Base-by-base conservation (phyloP, 1,139 yeast species). In the Yamadazyma pseudoaaseri region DNA sequence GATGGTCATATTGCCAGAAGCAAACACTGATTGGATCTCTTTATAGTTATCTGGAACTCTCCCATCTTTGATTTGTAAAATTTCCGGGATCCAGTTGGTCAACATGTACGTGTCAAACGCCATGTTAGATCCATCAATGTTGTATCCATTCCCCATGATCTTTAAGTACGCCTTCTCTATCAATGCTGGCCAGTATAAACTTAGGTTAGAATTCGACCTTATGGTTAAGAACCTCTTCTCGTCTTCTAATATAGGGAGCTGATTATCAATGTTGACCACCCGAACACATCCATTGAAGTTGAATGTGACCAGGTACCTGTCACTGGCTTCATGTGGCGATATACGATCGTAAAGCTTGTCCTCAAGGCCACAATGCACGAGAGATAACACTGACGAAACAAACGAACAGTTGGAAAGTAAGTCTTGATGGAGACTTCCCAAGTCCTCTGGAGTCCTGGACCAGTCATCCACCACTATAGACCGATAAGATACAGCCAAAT, bases 61-160 rank as follows among this genome's bases (percentile, higher is more conserved):
- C 8, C 60, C 60, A 41, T 58, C 57, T 29, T 49, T 48, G 2
- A 75, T 50, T 5, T 65, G 47, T 1, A 73, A 45, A 24, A 78
- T 75, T 43, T 85, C 89, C 0, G 96, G 96, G 3, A 82, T 53
- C 83, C 86, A 87, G 0, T 90, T 89, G 3, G 79, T 67, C 6
- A 87, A 45, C 31, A 77, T 59, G 46, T 62, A 85, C 0, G 86
- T 74, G 48, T 86, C 96, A n/a, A 73, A 64, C 1, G 87, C 85
- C 52, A 86, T 78, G 52, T 87, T 86, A 0, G 96, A 86, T 0
- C 97, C 97, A 5, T 54, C 52, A 35, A 79, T 76, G n/a, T 66
- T 59, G 48, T 84, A 84, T 3, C 86, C 83, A 13, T 63, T 53
- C 1, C 84, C 83, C 62, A 72, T 63, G 0, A 82, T 56, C 43